These are phyloP conservation scores for Elongisporangium anandrum DNA, from an alignment of 352 stramenopile genomes.

Conservation along the genomic window DNA sequence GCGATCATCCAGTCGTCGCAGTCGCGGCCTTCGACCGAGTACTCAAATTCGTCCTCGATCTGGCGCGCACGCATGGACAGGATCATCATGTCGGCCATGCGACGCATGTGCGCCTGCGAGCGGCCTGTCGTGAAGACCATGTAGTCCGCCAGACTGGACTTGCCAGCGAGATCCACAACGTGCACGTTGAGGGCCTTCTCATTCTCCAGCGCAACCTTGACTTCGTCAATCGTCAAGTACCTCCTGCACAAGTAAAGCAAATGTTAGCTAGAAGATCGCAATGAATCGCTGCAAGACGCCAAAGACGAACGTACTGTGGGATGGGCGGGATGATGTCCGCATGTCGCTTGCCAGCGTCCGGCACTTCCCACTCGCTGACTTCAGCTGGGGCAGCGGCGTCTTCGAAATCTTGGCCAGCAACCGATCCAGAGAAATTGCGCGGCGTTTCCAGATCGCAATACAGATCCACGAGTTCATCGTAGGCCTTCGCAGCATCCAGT, in stretches of 20 bases:
- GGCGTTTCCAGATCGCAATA: conserved; percentile 74
- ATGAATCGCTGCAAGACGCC: not conserved
- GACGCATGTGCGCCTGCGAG: conserved; percentile 82
- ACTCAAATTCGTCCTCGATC: conserved; percentile 72
- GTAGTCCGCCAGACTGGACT: conserved; percentile 79
- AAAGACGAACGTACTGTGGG: conserved; percentile 14
- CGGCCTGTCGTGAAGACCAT: conserved; percentile 88
- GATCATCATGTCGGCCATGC: conserved; percentile 87
- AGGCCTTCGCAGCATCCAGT: conserved; percentile 72
- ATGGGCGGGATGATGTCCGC: conserved; percentile 72
- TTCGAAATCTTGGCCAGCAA: conserved; percentile 13
- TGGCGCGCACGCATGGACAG: conserved; percentile 72
- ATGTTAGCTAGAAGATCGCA: not conserved
- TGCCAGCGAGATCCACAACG: conserved; percentile 65
- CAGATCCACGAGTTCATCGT: conserved; percentile 77
- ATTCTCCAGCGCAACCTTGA: conserved; percentile 51
- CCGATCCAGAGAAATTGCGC: conserved; percentile 59
- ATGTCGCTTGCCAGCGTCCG: conserved; percentile 62
- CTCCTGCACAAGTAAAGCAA: conserved; percentile 14
- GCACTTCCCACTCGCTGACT: conserved; percentile 54
- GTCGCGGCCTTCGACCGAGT: conserved; percentile 81
- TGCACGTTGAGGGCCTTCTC: conserved; percentile 81
- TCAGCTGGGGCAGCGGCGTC: conserved; percentile 4
- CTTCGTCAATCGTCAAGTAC: conserved; percentile 74
- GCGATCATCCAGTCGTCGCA: conserved; percentile 93